Evolutionary conservation across 768 basidiomycete genomes (phyloP), one percentile per base, ranked within the genome.

Genomic region (Amanita muscaria): DNA sequence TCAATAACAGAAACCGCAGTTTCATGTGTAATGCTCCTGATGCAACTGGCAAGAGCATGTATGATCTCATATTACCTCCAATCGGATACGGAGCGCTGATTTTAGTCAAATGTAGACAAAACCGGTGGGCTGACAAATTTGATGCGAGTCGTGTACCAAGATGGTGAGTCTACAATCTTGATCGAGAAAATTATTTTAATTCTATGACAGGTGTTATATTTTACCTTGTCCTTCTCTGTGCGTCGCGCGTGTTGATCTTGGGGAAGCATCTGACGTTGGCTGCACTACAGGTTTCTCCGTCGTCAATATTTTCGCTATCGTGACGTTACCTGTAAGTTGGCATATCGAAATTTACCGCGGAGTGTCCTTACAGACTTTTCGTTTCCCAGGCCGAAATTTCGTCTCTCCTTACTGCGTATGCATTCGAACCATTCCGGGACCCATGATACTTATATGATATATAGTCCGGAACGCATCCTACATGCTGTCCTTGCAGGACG

Each of bases 81-180:
- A 27, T 38, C 10, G 23, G 16, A 4, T 16, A 29, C 27, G 6
- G 27, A 29, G 12, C 12, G 27, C n/a, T 19, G n/a, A 31, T 18
- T 16, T 19, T 33, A 16, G 22, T 32, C 12, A 30, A 35, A 32
- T 6, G 12, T 16, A 42, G 44, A 38, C 11, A 36, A 18, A 19
- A 30, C 16, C 1, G 44, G 44, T n/a, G 44, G 44, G 6, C 19
- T 33, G n/a, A 38, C 44, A 15, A 45, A 45, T 30, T 15, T 45
- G 36, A 45, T 45, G 44, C n/a, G 18, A 9, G 44, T 45, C 5
- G 44, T 45, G 1, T 45, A 45, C n/a, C 44, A 25, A 25, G 44
- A 45, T 25, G 44, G 44, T 39, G 21, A 39, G 37, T 8, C 8
- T 8, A 21, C n/a, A 21, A 10, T 39, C 22, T 39, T 22, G 9